Base-by-base conservation (phyloP, 192 early-diverging fungal genomes). In the Kickxella alabastrina region DNA sequence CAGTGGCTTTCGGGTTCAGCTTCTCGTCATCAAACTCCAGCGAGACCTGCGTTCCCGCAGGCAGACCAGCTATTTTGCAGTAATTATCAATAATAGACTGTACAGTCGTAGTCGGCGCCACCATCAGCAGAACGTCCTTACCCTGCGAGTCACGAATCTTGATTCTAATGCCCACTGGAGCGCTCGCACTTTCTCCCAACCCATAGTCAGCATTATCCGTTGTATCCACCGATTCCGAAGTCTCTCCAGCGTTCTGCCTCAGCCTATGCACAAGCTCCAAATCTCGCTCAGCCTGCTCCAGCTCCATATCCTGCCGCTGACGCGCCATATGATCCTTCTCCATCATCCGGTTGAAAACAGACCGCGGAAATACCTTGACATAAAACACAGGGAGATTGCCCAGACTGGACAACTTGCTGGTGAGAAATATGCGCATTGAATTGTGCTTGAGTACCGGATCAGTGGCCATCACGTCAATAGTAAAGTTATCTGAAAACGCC, bases 21-120 rank as follows among this genome's bases (percentile, higher is more conserved):
- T 23, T 48, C 42, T 81, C 82, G 37, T 80, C 78, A 34, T 83
- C 82, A 65, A 82, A 83, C 58, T 78, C 72, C 9, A 83, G 69
- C 14, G 37, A 41, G 4, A 79, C 53, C 0, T 18, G 13, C 3
- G 53, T 48, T 12, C 36, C 38, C 3, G 49, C 22, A 3, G 43
- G 28, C 3, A 83, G 28, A 5, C 45, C 45, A 14, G 67, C 73
- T 25, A 77, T 57, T 19, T 26, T 44, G 27, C 59, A 56, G 55
- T 83, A 83, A 41, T 76, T 68, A 29, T 57, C 43, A 9, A 83
- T 56, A 23, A 83, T 68, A 3, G 77, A 40, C 43, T 68, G 48
- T 0, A 81, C 45, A 1, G 52, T 65, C 1, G 80, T 75, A 8
- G 78, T 60, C 5, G 49, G 38, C 3, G 54, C 45, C 32, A 73